These are phyloP conservation scores for Tricholoma matsutake DNA, from an alignment of 768 basidiomycete genomes.

Conservation along the genomic window DNA sequence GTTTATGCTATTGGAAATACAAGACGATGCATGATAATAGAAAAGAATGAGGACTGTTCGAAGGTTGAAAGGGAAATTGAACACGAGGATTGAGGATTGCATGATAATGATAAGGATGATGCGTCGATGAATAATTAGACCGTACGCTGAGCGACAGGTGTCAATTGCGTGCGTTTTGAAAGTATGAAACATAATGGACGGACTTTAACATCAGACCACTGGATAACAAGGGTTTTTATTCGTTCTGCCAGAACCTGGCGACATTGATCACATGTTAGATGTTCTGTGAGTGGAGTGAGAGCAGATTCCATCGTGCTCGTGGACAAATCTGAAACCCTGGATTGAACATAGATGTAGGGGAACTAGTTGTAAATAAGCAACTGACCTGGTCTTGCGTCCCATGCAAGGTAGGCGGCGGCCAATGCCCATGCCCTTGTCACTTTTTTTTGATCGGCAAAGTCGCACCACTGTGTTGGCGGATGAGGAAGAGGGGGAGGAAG, in stretches of 20 bases:
- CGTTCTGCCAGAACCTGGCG: slow-evolving; percentile 59
- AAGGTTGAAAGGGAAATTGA: not conserved
- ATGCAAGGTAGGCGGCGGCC: slow-evolving; percentile 78
- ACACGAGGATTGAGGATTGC: not conserved
- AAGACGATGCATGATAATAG: not conserved
- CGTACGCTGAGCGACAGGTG: slow-evolving; percentile 41
- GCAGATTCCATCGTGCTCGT: slow-evolving; percentile 70
- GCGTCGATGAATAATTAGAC: slow-evolving; percentile 36
- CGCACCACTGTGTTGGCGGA: slow-evolving; percentile 64
- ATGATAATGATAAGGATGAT: not conserved
- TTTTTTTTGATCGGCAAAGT: slow-evolving; percentile 75
- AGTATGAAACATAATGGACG: slow-evolving; percentile 12
- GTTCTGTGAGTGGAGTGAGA: slow-evolving; percentile 64
- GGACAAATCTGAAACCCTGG: slow-evolving; percentile 55
- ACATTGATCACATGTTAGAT: slow-evolving; percentile 69
- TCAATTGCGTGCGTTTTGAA: not conserved
- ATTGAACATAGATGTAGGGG: slow-evolving; percentile 1
- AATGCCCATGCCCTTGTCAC: slow-evolving; percentile 79
- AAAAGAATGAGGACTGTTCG: not conserved
- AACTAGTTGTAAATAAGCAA: slow-evolving; percentile 4
- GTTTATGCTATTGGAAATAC: slow-evolving; percentile 1
- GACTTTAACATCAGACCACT: slow-evolving; percentile 82
- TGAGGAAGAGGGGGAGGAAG: slow-evolving; percentile 75
- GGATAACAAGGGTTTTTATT: slow-evolving; percentile 62
- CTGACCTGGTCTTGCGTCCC: slow-evolving; percentile 79